phyloP scores from a whole-genome alignment of 2,329 filamentous ascomycete genomes.

The Aureobasidium sp. region DNA sequence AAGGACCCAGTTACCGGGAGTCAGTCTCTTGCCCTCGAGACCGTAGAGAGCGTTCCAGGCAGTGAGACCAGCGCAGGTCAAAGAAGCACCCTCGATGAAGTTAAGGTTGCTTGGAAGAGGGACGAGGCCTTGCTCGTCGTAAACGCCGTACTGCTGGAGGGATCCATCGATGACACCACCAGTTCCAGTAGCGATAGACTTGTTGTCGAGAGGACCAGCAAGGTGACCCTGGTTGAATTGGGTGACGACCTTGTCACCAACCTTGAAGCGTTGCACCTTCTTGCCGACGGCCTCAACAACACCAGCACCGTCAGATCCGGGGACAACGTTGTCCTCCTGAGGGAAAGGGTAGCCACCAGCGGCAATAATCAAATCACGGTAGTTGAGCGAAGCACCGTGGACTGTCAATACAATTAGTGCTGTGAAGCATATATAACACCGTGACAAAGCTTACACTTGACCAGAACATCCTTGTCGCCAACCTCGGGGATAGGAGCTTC shows the following conservation, averaged over 20 bases:
- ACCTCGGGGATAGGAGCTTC: slow-evolving; percentile 50
- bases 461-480: slow-evolving; percentile 65
- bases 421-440: not conserved
- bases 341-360: slow-evolving; percentile 42
- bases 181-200: slow-evolving; percentile 48
- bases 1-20: slow-evolving; percentile 46
- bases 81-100: slow-evolving; percentile 40
- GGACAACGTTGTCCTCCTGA: slow-evolving; percentile 35
- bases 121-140: slow-evolving; percentile 61
- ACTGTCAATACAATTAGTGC: slow-evolving; percentile 28
- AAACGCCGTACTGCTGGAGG: slow-evolving; percentile 60
- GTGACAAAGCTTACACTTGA: slow-evolving; percentile 45
- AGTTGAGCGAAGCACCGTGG: slow-evolving; percentile 43
- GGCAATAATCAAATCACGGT: slow-evolving; percentile 44
- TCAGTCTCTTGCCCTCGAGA: slow-evolving; percentile 33
- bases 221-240: slow-evolving; percentile 57
- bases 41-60: slow-evolving; percentile 51
- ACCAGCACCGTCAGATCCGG: slow-evolving; percentile 48
- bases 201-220: slow-evolving; percentile 39
- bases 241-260: slow-evolving; percentile 53
- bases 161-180: slow-evolving; percentile 63
- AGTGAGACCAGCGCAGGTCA: slow-evolving; percentile 41
- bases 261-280: slow-evolving; percentile 50
- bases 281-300: slow-evolving; percentile 47
- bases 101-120: slow-evolving; percentile 51